Evolutionary conservation across 129 eudicot species (phyloP), one percentile per base, ranked within the genome.

Genomic region (Calendula officinalis): DNA sequence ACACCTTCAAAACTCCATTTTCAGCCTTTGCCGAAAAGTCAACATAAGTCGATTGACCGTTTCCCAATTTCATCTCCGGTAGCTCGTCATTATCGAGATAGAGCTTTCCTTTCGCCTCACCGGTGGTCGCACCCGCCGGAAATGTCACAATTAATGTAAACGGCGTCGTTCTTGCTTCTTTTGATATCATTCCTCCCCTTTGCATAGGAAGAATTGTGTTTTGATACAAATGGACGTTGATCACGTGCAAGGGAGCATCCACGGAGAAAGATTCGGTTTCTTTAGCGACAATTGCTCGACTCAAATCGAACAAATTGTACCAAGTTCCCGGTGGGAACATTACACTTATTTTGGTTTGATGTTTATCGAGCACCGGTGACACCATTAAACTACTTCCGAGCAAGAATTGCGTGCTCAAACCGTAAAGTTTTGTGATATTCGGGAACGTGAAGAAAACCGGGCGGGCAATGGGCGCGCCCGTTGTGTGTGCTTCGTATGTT

Each of bases 151-250:
- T 81, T 3, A 92, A 83, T 55, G 80, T 80, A 54, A 85, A 92
- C 13, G 99, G 99, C 2, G 99, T 88, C 64, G 41, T 81, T 74
- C 89, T 81, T 60, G 96, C 99, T 65, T 88, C 82, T 67, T 75
- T 83, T 11, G 99, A 81, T 62, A 82, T 78, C 77, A 83, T 5
- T 40, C 96, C 99, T 5, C 96, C 96, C 6, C 69, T 82, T 51
- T 92, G 99, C 96, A 88, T 92, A 1, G 99, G 99, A 51, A 92
- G 75, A 49, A 88, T 92, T 5, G 88, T 60, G 73, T 83, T 83
- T 53, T 88, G 91, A 67, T 85, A 85, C 66, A 92, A 53, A 73
- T 92, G 99, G 44, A 92, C 96, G 36, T 92, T 92, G 73, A 92
- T 75, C 60, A 70, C 95, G 46, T 92, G 81, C 67, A 92, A 61